Evolutionary conservation across 139 green algal genomes (phyloP), one percentile per base, ranked within the genome.

Genomic region (Pseudopediastrum boryanum): DNA sequence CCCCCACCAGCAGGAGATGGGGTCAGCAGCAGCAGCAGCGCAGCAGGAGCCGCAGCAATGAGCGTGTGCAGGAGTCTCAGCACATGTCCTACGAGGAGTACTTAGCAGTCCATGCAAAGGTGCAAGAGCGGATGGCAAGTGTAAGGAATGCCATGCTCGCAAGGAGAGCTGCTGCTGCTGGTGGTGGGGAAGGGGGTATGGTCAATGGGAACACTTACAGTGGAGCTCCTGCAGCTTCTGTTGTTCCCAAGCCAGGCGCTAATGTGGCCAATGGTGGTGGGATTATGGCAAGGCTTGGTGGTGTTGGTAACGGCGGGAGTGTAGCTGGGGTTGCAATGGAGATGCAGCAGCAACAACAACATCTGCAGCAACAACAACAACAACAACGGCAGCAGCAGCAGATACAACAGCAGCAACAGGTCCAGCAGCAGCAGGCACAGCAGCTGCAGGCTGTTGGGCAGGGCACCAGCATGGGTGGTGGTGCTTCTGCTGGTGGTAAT

Each of bases 11-110:
- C 46, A 16, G 46, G 13, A 12, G 46, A 12, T 16, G 46, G 13
- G 46, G 46, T 21, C 70, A 77, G 48, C 70, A 77, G 43, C 68
- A 64, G 51, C 70, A 27, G 36, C 36, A 56, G 12, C 36, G 54
- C 4, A 41, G 36, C 38, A 27, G 10, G n/a, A 77, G 38, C 29
- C 48, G 44, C n/a, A n/a, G n/a, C 41, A 31, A 48, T 46, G 68
- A 63, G n/a, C 48, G 68, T n/a, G 21, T 46, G 46, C 68, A 42
- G 68, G 19, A 58, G 35, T 66, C 48, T 16, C 51, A 65, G 16
- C 50, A 69, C 71, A 39, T 78, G 2, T 69, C 52, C 4, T 78
- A 78, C 31, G 59, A 72, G 8, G 38, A 44, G 61, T 71, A 72
- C 31, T 44, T 80, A 36, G 74, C 27, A 46, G 44, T 35, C 5